phyloP scores from a whole-genome alignment of 2,329 filamentous ascomycete genomes.

The Arthrobotrys musiformis region DNA sequence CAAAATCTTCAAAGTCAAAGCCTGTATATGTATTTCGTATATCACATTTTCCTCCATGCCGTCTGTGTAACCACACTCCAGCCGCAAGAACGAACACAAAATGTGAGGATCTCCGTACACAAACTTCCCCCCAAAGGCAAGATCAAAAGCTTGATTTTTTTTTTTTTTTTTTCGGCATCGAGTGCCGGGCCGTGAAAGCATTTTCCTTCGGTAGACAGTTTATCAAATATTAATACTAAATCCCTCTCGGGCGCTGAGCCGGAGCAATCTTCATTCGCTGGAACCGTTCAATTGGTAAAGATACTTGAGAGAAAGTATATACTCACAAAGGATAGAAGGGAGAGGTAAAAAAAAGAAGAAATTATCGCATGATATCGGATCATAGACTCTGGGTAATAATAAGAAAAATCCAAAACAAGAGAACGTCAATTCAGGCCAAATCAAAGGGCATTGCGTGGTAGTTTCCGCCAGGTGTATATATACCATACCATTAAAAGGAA shows the following conservation, averaged over 20 bases:
- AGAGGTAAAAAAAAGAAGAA: background rate
- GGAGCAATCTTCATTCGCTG: background rate
- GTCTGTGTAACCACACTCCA: background rate
- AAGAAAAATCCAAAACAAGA: background rate
- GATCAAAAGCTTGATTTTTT: background rate
- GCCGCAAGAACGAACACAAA: background rate
- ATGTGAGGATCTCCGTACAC: background rate
- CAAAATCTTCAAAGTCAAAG: too few relatives aligned
- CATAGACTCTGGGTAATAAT: background rate
- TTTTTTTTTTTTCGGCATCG: background rate
- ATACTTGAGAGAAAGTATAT: conserved; percentile 7
- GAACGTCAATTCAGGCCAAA: background rate
- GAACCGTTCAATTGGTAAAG: conserved; percentile 9
- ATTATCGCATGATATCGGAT: conserved; percentile 18
- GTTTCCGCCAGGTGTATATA: conserved; percentile 12
- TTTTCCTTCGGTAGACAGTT: background rate
- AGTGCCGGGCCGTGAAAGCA: background rate
- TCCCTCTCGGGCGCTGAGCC: background rate
- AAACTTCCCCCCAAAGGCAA: background rate
- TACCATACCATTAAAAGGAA: conserved; percentile 1
- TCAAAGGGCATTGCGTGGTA: background rate
- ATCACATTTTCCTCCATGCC: background rate
- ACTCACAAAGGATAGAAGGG: background rate
- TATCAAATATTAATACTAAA: background rate
- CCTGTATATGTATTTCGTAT: background rate